These are phyloP conservation scores for Sanghuangporus weigelae DNA, from an alignment of 1,284 basidiomycete genomes.

Conservation along the genomic window DNA sequence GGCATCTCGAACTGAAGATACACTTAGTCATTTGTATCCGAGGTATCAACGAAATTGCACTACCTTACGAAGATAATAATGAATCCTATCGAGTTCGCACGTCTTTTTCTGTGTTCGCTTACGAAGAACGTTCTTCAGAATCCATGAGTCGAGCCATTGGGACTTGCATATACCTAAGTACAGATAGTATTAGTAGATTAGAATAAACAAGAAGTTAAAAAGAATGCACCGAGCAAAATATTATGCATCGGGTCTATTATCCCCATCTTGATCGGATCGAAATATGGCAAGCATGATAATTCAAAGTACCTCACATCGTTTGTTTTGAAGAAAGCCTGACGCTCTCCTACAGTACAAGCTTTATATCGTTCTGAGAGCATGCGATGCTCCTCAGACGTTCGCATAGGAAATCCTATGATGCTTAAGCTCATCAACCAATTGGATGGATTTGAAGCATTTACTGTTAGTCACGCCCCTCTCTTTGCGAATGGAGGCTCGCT, in stretches of 20 bases:
- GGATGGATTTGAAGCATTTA: too few species aligned
- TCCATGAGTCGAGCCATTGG: conserved; percentile 18
- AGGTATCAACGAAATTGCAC: not conserved
- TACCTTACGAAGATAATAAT: conserved; percentile 10
- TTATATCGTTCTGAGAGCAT: not conserved
- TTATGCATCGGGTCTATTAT: conserved; percentile 21
- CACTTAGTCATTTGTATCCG: not conserved
- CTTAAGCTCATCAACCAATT: too few species aligned
- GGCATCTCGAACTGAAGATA: conserved; percentile 12
- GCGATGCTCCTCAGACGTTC: not conserved
- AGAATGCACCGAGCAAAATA: conserved; percentile 17
- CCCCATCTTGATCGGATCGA: conserved; percentile 16
- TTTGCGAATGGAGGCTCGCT: too few species aligned
- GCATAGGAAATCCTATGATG: not conserved
- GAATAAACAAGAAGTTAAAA: not conserved
- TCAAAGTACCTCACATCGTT: conserved; percentile 11
- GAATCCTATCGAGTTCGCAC: conserved; percentile 16
- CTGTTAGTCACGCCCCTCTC: too few species aligned
- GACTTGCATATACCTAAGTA: conserved; percentile 11
- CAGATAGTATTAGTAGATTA: not conserved
- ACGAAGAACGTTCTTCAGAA: not conserved
- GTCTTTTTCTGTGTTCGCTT: conserved; percentile 1
- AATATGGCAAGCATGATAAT: conserved; percentile 15
- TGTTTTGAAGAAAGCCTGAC: not conserved
- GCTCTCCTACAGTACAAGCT: not conserved